These are phyloP conservation scores for Dothistroma pini DNA, from an alignment of 2,329 filamentous ascomycete species.

Conservation along the genomic window DNA sequence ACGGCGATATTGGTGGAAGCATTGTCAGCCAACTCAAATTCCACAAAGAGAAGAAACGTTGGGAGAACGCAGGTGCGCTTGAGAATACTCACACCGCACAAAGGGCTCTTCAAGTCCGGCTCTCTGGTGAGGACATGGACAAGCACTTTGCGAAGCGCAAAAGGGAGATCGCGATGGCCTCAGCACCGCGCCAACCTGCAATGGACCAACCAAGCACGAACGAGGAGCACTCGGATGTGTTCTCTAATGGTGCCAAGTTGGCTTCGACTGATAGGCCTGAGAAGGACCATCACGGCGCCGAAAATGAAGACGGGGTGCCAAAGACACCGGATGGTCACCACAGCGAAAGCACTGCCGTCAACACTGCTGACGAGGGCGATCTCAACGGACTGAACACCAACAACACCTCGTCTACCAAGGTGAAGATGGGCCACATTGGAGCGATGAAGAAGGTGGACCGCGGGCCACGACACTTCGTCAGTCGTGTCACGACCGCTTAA, in stretches of 20 bases:
- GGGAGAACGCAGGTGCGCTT: conserved; percentile 33
- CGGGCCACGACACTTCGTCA: background rate
- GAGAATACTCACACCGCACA: conserved; percentile 34
- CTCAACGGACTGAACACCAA: too few species aligned
- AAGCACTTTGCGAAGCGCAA: conserved; percentile 28
- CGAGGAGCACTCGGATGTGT: conserved; percentile 4
- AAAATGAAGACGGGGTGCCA: background rate
- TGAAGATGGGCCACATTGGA: background rate
- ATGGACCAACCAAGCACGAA: conserved; percentile 25
- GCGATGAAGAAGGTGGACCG: conserved; percentile 1
- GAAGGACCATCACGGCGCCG: background rate
- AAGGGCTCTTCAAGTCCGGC: conserved; percentile 25
- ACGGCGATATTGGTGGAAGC: conserved; percentile 20
- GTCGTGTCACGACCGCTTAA: conserved; percentile 2
- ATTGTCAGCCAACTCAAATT: conserved; percentile 24
- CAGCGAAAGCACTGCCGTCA: conserved; percentile 5
- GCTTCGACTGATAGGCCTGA: background rate
- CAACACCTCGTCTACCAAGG: background rate
- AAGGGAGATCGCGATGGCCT: conserved; percentile 27
- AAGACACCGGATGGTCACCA: background rate
- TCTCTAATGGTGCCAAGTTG: conserved; percentile 3
- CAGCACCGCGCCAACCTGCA: conserved; percentile 27
- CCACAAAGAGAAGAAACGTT: conserved; percentile 27
- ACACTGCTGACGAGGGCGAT: conserved; percentile 4
- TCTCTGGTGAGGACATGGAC: conserved; percentile 30